Evolutionary conservation across 805 yeast genomes (phyloP), one percentile per base, ranked within the genome.

Genomic region (Wickerhamomyces canadensis): DNA sequence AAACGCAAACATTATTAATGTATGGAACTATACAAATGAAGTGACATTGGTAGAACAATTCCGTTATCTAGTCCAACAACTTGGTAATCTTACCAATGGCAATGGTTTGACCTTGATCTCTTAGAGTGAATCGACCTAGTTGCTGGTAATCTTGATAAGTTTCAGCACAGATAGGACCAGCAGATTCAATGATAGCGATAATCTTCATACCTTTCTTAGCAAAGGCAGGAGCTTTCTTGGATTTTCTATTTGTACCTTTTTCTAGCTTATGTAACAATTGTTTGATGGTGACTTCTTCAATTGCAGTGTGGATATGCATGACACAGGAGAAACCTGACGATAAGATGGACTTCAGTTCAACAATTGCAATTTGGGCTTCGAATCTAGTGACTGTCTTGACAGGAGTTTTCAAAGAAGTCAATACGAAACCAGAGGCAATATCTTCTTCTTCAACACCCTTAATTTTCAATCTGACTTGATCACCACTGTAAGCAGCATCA

Each of bases 131-230:
- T 67, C 99, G 81, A 61, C 98, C 99, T 55, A 93, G 75, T 67
- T 93, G 98, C 50, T 91, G 97, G 60, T 89, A 86, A 58, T 86
- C 94, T 51, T 72, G 80, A 62, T 83, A 93, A 32, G 94, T 81
- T 69, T 93, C 99, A 36, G 91, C 81, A 70, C 98, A 93, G 27
- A 93, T 85, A 18, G 96, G 91, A 51, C 79, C 88, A 32, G 78
- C 70, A 14, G 88, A 71, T 67, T 89, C 96, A 55, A 93, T 70
- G 31, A 83, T 76, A 24, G 97, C 98, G 61, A 93, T 89, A 52
- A 93, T 78, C 79, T 87, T 91, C 98, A 91, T 91, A 56, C 98
- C 98, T 75, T 86, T 85, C 68, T 91, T 93, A 47, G 98, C 99
- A 64, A 88, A 93, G 35, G 97, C 95, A 43, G 98, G 98, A 24